Conservation (phyloP, 495 filamentous ascomycete genomes). For the Ramalina intermedia region DNA sequence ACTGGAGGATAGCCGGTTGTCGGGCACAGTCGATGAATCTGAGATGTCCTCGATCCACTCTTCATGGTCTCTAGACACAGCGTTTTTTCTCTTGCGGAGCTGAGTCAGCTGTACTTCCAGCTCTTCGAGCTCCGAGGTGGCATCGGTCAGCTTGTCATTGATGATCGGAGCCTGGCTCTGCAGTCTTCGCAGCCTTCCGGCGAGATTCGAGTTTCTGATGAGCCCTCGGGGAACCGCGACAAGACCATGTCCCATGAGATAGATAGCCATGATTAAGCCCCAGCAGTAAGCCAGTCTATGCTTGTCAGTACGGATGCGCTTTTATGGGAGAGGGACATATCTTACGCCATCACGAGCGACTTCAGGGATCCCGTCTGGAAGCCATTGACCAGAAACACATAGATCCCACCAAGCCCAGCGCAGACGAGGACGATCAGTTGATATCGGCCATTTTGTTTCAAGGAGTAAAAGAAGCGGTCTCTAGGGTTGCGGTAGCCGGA, state of each 20-base stretch:
- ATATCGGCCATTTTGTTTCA: conserved; percentile 76
- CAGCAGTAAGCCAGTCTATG: conserved; percentile 67
- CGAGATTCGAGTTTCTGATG: conserved; percentile 60
- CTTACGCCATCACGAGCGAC: conserved; percentile 63
- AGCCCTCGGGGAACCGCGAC: conserved; percentile 78
- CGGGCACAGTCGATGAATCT: conserved; percentile 55
- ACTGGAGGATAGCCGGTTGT: conserved; percentile 39
- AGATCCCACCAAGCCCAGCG: conserved; percentile 58
- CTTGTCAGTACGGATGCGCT: background rate
- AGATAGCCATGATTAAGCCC: conserved; percentile 81
- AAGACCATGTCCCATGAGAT: conserved; percentile 91
- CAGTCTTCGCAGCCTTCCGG: conserved; percentile 52
- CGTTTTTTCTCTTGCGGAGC: conserved; percentile 66
- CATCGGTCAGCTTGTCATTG: conserved; percentile 79
- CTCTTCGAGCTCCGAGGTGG: conserved; percentile 64
- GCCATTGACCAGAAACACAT: conserved; percentile 68
- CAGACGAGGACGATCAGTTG: conserved; percentile 64
- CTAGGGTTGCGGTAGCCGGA: conserved; percentile 81
- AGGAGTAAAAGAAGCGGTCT: conserved; percentile 64
- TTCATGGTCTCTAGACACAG: conserved; percentile 64
- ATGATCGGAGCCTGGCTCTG: conserved; percentile 66
- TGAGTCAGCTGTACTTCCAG: conserved; percentile 66
- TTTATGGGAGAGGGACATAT: background rate
- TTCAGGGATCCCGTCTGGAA: conserved; percentile 53
- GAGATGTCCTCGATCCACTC: conserved; percentile 92